Evolutionary conservation across 2,329 filamentous ascomycete genomes (phyloP).

Genomic region (Boeremia lycopersici): DNA sequence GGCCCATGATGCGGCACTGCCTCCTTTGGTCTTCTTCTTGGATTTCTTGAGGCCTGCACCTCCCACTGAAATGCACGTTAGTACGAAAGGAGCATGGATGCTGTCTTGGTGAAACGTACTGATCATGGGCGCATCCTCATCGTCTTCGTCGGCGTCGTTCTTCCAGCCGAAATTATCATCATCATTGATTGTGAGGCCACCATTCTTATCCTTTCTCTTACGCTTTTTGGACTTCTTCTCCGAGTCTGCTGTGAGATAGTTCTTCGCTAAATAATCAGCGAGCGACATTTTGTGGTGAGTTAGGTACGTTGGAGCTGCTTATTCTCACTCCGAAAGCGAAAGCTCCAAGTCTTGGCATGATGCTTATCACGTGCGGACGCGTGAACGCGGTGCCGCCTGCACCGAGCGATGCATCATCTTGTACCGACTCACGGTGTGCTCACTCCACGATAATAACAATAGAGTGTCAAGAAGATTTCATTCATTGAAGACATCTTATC

Average conservation of each 20-base stretch:
- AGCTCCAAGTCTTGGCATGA: slow-evolving; percentile 7
- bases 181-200: slow-evolving; percentile 56
- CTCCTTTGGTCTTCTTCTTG: slow-evolving; percentile 66
- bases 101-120: slow-evolving; percentile 27
- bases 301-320: slow-evolving; percentile 9
- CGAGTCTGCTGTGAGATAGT: slow-evolving; percentile 77
- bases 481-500: too few species aligned
- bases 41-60: slow-evolving; percentile 47
- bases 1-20: slow-evolving; percentile 65
- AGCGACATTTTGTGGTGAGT: slow-evolving; percentile 61
- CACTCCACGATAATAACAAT: neutral
- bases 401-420: neutral
- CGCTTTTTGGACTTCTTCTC: slow-evolving; percentile 60
- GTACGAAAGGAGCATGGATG: neutral
- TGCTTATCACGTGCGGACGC: slow-evolving; percentile 35
- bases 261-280: slow-evolving; percentile 85
- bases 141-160: slow-evolving; percentile 57
- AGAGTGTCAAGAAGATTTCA: neutral
- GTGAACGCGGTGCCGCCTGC: slow-evolving; percentile 15
- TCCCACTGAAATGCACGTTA: slow-evolving; percentile 42
- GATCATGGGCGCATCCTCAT: slow-evolving; percentile 59
- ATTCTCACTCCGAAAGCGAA: slow-evolving; percentile 2
- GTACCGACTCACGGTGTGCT: neutral
- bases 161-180: slow-evolving; percentile 62
- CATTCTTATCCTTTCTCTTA: slow-evolving; percentile 52